These are phyloP conservation scores for Thinopyrum elongatum DNA, from an alignment of 176 grass and related monocot genomes.

Conservation along the genomic window DNA sequence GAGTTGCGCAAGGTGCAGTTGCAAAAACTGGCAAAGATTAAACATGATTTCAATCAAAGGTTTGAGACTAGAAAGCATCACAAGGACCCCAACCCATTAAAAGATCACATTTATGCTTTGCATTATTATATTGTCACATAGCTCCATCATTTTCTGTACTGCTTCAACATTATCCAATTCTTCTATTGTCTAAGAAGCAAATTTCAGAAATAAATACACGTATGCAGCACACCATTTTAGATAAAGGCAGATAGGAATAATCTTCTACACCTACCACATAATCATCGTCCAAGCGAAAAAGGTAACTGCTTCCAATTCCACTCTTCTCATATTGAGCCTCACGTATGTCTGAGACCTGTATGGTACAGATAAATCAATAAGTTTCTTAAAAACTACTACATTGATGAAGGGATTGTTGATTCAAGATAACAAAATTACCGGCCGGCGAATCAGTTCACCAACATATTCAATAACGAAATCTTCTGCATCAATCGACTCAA, in stretches of 20 bases:
- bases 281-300: conserved; percentile 94
- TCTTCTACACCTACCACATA: conserved; percentile 73
- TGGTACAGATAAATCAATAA: conserved; percentile 27
- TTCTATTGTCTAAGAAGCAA: conserved; percentile 11
- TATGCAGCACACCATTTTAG: neutral
- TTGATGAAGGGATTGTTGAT: conserved; percentile 23
- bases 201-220: neutral
- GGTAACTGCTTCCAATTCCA: conserved; percentile 96
- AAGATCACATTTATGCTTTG: neutral
- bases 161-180: conserved; percentile 5
- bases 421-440: conserved; percentile 52
- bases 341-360: conserved; percentile 86
- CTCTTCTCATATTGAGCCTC: conserved; percentile 85
- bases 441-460: conserved; percentile 80
- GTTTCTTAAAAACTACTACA: conserved; percentile 13
- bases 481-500: conserved; percentile 87
- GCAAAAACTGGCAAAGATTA: neutral
- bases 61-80: neutral
- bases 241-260: conserved; percentile 9
- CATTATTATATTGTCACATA: neutral
- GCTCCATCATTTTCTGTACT: neutral
- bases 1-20: conserved; percentile 14
- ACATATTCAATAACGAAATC: conserved; percentile 99
- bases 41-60: neutral
- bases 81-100: neutral